phyloP scores from a whole-genome alignment of 768 basidiomycete species.

The Mrakia blollopis region DNA sequence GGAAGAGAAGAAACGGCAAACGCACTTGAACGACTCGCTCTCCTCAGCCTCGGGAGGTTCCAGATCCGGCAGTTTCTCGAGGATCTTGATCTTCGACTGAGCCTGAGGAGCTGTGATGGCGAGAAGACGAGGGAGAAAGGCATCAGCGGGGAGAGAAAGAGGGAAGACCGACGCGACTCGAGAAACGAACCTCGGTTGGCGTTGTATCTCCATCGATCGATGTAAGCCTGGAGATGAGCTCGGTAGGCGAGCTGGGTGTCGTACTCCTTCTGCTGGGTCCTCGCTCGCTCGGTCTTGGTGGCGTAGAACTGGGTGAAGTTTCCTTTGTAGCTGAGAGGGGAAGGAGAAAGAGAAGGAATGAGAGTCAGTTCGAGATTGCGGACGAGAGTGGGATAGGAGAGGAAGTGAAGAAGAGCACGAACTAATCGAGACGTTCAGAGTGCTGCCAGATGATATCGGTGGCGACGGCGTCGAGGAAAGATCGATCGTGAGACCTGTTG shows the following conservation, averaged over 20 bases:
- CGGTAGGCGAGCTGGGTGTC: slow-evolving; percentile 93
- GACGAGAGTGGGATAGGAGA: no score
- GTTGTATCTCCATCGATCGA: slow-evolving; percentile 97
- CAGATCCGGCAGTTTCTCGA: slow-evolving; percentile 86
- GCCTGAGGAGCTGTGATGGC: slow-evolving; percentile 70
- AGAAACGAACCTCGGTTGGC: slow-evolving; percentile 60
- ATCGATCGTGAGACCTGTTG: slow-evolving; percentile 86
- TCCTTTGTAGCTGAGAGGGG: slow-evolving; percentile 69
- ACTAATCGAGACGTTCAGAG: slow-evolving; percentile 80
- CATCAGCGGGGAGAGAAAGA: not conserved
- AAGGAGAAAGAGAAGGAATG: not conserved
- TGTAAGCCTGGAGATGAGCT: slow-evolving; percentile 92
- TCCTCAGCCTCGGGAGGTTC: slow-evolving; percentile 90
- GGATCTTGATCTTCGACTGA: slow-evolving; percentile 64
- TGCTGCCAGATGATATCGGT: slow-evolving; percentile 97
- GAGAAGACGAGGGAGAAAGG: not conserved
- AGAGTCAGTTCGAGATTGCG: not conserved
- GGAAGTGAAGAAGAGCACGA: not conserved
- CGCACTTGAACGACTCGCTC: slow-evolving; percentile 81
- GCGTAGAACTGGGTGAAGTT: slow-evolving; percentile 99
- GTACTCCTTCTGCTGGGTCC: slow-evolving; percentile 84
- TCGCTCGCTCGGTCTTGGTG: slow-evolving; percentile 90
- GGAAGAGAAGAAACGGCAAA: not conserved
- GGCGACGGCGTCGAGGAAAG: slow-evolving; percentile 92
- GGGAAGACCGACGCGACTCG: no score